These are phyloP conservation scores for Funneliformis caledonium DNA, from an alignment of 371 early-diverging fungal genomes.

Conservation along the genomic window DNA sequence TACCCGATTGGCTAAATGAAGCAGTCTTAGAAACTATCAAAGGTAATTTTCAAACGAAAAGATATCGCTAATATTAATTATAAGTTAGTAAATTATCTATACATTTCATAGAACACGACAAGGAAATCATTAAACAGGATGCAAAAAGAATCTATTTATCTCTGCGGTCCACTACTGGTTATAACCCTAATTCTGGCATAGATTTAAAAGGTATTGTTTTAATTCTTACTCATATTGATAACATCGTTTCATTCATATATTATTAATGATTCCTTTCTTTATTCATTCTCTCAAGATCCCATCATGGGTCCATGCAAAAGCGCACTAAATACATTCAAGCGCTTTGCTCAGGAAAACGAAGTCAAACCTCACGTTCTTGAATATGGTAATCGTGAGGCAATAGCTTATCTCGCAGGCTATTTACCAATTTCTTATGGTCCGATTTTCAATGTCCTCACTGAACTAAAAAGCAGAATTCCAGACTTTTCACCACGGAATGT, in stretches of 20 bases:
- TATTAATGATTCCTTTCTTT: constrained; percentile 33
- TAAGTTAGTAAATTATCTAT: neutral
- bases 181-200: constrained; percentile 30
- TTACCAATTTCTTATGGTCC: constrained; percentile 74
- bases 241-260: neutral
- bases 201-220: constrained; percentile 32
- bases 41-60: constrained; percentile 37
- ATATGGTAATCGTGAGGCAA: constrained; percentile 74
- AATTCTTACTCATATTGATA: constrained; percentile 5
- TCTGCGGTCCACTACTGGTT: constrained; percentile 62
- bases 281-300: constrained; percentile 2
- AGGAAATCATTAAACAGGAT: constrained; percentile 63
- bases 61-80: neutral
- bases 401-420: constrained; percentile 77
- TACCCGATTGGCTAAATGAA: constrained; percentile 60
- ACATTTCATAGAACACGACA: constrained; percentile 52
- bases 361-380: constrained; percentile 68
- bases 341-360: constrained; percentile 38
- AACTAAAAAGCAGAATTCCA: constrained; percentile 64
- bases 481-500: constrained; percentile 65
- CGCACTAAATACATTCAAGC: constrained; percentile 37
- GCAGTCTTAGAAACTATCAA: constrained; percentile 57
- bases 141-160: constrained; percentile 74
- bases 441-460: constrained; percentile 67
- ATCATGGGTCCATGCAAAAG: constrained; percentile 46